Evolutionary conservation across 1,284 basidiomycete genomes (phyloP).

Genomic region (Exobasidium rhododendri): DNA sequence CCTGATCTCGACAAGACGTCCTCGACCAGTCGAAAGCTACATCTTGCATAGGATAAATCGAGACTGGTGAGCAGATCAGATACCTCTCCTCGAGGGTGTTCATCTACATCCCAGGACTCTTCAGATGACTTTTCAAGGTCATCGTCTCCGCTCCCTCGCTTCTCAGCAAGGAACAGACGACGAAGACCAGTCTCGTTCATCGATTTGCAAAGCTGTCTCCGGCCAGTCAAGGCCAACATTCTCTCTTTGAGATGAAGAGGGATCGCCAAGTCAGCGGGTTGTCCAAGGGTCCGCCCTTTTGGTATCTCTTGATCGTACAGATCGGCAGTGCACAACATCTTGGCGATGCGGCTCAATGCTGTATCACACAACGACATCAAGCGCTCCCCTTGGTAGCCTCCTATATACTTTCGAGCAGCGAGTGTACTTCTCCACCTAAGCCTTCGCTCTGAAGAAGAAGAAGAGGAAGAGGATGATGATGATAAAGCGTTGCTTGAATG

Average conservation of each 20-base stretch:
- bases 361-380: too few species aligned
- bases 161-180: background rate
- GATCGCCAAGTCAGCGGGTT: too few species aligned
- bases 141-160: background rate
- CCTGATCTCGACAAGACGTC: background rate
- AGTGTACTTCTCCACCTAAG: slow-evolving; percentile 1
- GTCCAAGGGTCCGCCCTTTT: too few species aligned
- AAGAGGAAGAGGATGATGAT: too few species aligned
- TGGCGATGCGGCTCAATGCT: too few species aligned
- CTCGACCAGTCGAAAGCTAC: background rate
- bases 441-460: too few species aligned
- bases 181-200: background rate
- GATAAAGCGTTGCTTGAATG: too few species aligned
- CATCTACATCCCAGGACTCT: background rate
- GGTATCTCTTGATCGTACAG: too few species aligned
- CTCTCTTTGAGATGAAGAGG: background rate
- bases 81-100: background rate
- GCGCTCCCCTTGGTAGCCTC: too few species aligned
- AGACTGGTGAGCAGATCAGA: background rate
- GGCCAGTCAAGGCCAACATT: background rate
- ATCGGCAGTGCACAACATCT: too few species aligned
- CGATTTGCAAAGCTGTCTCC: background rate
- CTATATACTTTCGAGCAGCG: too few species aligned
- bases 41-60: background rate
- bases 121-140: too few species aligned